phyloP scores from a whole-genome alignment of 768 basidiomycete genomes.

The Austroboletus eburneus region DNA sequence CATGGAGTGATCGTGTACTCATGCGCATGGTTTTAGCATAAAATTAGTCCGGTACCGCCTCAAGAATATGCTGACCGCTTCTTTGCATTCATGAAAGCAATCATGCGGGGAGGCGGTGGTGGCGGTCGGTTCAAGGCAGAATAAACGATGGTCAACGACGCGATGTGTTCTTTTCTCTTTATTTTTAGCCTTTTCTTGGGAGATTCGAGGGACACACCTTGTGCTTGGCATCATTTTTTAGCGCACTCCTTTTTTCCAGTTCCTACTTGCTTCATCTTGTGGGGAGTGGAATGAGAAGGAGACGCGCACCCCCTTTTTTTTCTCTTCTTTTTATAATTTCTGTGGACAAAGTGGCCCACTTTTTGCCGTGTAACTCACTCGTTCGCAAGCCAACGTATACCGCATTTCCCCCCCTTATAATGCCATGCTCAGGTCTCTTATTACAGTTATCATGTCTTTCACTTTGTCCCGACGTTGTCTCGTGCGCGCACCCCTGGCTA shows the following conservation, averaged over 20 bases:
- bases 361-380: neutral
- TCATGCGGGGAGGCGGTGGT: slow-evolving; percentile 79
- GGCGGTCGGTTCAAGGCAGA: slow-evolving; percentile 48
- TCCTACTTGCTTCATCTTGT: slow-evolving; percentile 13
- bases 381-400: slow-evolving; percentile 18
- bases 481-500: neutral
- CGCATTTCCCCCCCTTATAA: slow-evolving; percentile 8
- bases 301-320: neutral
- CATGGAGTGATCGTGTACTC: slow-evolving; percentile 3
- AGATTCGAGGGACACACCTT: slow-evolving; percentile 7
- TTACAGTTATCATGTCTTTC: neutral
- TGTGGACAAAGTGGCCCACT: slow-evolving; percentile 3
- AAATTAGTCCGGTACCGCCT: slow-evolving; percentile 91
- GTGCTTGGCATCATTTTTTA: neutral
- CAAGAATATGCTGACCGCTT: slow-evolving; percentile 86
- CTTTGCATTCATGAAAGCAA: slow-evolving; percentile 78
- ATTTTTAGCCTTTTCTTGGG: neutral
- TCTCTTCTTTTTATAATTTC: slow-evolving; percentile 3
- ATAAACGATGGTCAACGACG: slow-evolving; percentile 17
- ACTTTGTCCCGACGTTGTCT: too few species aligned
- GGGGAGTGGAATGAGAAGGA: neutral
- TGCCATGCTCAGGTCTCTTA: slow-evolving; percentile 5
- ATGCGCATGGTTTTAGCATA: slow-evolving; percentile 53
- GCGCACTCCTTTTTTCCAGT: neutral
- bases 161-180: neutral